Evolutionary conservation across 768 basidiomycete species (phyloP), one percentile per base, ranked within the genome.

Genomic region (Pulveroboletus sp.): DNA sequence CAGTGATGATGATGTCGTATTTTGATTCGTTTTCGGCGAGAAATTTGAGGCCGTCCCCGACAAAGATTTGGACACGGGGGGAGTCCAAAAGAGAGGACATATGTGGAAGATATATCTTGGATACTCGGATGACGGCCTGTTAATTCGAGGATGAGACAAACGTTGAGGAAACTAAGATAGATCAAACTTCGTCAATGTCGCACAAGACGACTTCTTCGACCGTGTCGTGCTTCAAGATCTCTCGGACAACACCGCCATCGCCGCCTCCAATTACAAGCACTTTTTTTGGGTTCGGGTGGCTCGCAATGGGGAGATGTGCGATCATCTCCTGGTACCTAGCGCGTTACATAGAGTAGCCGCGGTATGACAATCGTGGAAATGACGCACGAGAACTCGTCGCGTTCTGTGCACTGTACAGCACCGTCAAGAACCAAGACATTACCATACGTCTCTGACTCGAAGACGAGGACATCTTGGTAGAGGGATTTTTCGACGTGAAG

Each of bases 241-340:
- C 95, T 42, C 95, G 86, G 39, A 99, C 91, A 54, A 98, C 95
- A 58, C 95, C 96, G 38, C 96, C 96, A 68, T 99, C 96, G 27
- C 96, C 96, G 43, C 95, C 96, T 43, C 96, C 96, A 53, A 99
- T 94, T 50, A 99, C 96, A 31, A 99, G 83, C 15, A 98, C 95
- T 61, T 86, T 85, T 71, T 89, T 87, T 0, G 95, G 96, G 75
- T 96, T 89, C 21, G 96, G 95, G 71, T 99, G 96, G 52, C 85
- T 92, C 11, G 91, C 85, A 55, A 98, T 78, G n/a, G 96, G 96
- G 46, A 99, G 73, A 72, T 98, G 95, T 6, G 95, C 80, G 63
- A 99, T 98, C 95, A 98, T 96, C 74, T 99, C 95, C 64, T 97
- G 93, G 71, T 98, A 97, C 10, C 93, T 96, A 60, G 39, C 41